Evolutionary conservation across 2,329 filamentous ascomycete species (phyloP).

Genomic region (Metarhizium humberi): DNA sequence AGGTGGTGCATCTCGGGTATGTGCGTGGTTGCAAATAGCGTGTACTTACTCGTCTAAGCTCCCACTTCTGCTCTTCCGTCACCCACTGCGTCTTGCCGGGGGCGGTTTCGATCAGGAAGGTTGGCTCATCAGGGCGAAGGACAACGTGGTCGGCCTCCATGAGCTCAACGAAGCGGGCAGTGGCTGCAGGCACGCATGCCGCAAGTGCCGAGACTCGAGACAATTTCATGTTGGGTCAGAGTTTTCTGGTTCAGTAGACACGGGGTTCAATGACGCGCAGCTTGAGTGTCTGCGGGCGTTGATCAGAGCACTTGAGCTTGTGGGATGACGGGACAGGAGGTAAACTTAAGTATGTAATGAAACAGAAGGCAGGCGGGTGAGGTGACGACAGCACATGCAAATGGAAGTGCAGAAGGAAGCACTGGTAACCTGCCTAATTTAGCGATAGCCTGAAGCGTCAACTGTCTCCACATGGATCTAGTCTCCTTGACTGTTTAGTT

Average conservation of each 20-base stretch:
- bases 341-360: too few relatives aligned
- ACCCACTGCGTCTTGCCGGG: slow-evolving; percentile 79
- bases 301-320: too few relatives aligned
- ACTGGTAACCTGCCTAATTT: too few relatives aligned
- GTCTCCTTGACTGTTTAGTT: too few relatives aligned
- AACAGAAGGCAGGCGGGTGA: too few relatives aligned
- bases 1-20: neutral
- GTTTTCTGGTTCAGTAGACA: neutral
- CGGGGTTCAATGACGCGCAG: neutral
- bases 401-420: too few relatives aligned
- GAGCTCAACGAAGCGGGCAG: slow-evolving; percentile 47
- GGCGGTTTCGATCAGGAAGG: slow-evolving; percentile 72
- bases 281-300: neutral
- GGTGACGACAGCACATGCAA: too few relatives aligned
- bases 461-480: too few relatives aligned
- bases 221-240: slow-evolving; percentile 37
- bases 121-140: slow-evolving; percentile 29
- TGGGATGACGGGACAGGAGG: neutral
- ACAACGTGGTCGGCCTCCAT: slow-evolving; percentile 41
- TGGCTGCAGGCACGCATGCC: slow-evolving; percentile 41
- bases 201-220: slow-evolving; percentile 42
- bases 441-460: too few relatives aligned
- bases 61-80: slow-evolving; percentile 93
- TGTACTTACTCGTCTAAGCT: slow-evolving; percentile 62
- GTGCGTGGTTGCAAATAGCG: neutral